Percentiles rank a stretch among this genome's conserved stretches.
Conservation (phyloP, 345 rosid genomes). For the Corymbia maculata region DNA sequence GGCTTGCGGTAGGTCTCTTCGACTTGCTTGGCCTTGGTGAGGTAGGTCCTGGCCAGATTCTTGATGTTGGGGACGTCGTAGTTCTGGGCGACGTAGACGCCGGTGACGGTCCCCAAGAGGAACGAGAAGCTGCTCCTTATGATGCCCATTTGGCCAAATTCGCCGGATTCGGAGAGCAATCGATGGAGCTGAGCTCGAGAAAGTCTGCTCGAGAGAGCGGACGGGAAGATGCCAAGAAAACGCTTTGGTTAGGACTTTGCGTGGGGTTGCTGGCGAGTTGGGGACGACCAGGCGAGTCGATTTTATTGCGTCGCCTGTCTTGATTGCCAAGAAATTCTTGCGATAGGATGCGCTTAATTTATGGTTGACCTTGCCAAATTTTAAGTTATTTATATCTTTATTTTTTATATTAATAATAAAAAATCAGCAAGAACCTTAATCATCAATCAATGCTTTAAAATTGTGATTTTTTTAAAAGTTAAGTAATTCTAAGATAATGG, state of each 20-base stretch:
- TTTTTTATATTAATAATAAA: too few relatives aligned
- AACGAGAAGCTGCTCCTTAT: slow-evolving; percentile 19
- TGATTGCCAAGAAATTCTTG: neutral
- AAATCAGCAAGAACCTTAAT: too few relatives aligned
- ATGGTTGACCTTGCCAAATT: neutral
- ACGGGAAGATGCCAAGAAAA: neutral
- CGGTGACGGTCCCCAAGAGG: slow-evolving; percentile 20
- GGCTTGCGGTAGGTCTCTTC: slow-evolving; percentile 33
- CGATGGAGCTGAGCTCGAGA: neutral
- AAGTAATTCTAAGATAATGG: neutral
- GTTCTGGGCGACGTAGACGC: slow-evolving; percentile 40
- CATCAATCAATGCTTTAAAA: neutral
- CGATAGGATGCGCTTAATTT: neutral
- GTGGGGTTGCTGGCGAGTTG: neutral
- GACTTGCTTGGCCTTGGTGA: slow-evolving; percentile 22
- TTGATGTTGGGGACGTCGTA: slow-evolving; percentile 28
- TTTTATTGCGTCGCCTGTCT: neutral
- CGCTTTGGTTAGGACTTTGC: neutral
- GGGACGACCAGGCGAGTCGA: neutral
- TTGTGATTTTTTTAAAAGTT: too few relatives aligned
- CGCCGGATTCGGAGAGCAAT: neutral
- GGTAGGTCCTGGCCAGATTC: slow-evolving; percentile 13
- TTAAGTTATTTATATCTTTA: neutral
- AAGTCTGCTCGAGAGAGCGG: neutral
- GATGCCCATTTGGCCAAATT: slow-evolving; percentile 16